Conservation (phyloP, 495 filamentous ascomycete genomes). For the Aspergillus avenaceus region DNA sequence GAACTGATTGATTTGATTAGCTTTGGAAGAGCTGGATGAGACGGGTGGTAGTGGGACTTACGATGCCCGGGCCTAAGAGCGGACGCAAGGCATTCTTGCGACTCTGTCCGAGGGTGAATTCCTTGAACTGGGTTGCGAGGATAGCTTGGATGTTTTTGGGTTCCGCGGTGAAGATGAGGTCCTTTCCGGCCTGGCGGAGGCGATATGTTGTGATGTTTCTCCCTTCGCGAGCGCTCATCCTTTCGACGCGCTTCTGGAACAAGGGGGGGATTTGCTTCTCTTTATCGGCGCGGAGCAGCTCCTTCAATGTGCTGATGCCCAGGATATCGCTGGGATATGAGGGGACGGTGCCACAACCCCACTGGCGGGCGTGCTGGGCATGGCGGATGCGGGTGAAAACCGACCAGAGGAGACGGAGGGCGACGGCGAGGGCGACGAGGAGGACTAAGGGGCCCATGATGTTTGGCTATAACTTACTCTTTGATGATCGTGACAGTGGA, state of each 20-base stretch:
- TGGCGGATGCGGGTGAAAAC: conserved; percentile 22
- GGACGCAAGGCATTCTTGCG: conserved; percentile 32
- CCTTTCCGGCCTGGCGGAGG: conserved; percentile 23
- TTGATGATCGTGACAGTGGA: no score
- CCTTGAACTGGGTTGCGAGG: conserved; percentile 51
- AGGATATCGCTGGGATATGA: conserved; percentile 31
- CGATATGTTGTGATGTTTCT: conserved; percentile 27
- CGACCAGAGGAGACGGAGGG: conserved; percentile 22
- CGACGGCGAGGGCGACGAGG: conserved; percentile 23
- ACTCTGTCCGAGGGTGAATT: conserved; percentile 40
- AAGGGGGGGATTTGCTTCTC: conserved; percentile 22
- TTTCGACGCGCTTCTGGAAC: conserved; percentile 16
- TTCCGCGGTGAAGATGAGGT: conserved; percentile 42
- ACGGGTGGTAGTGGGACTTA: conserved; percentile 23
- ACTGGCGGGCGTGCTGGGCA: conserved; percentile 22
- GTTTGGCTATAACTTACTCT: background rate
- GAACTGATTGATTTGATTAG: conserved; percentile 26
- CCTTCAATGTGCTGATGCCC: conserved; percentile 25
- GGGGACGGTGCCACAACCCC: conserved; percentile 27
- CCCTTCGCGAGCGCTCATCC: conserved; percentile 21
- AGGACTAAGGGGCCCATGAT: conserved; percentile 1
- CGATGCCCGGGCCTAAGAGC: conserved; percentile 45
- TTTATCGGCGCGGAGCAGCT: conserved; percentile 26
- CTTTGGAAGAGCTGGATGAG: background rate
- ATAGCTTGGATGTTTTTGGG: conserved; percentile 53